Evolutionary conservation across 129 eudicot species (phyloP).

Genomic region (Smallanthus sonchifolius): DNA sequence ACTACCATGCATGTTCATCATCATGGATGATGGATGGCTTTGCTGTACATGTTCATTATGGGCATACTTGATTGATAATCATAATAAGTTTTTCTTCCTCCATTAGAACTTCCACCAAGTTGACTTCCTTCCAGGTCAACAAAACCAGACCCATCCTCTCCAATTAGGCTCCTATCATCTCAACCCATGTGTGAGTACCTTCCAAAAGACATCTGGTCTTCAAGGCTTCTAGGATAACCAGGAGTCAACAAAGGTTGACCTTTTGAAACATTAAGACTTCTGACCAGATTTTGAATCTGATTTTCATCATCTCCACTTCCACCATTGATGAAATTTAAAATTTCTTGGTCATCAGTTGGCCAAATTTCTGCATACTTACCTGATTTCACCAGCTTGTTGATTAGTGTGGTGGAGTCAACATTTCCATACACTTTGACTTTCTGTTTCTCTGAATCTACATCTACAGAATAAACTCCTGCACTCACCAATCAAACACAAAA

Average conservation of each 20-base stretch:
- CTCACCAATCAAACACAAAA: conserved; percentile 1
- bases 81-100: conserved; percentile 19
- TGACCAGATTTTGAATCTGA: conserved; percentile 24
- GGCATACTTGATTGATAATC: conserved; percentile 32
- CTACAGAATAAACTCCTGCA: conserved; percentile 68
- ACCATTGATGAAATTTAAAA: conserved; percentile 6
- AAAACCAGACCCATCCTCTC: conserved; percentile 17
- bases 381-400: conserved; percentile 57
- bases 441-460: conserved; percentile 55
- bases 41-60: conserved; percentile 34
- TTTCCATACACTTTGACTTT: conserved; percentile 60
- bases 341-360: conserved; percentile 31
- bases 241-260: conserved; percentile 31
- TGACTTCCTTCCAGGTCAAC: conserved; percentile 23
- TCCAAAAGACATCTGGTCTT: conserved; percentile 29
- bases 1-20: conserved; percentile 22
- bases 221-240: conserved; percentile 20
- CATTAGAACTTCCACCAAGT: conserved; percentile 27
- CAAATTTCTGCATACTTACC: conserved; percentile 74
- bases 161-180: conserved; percentile 20
- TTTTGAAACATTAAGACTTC: conserved; percentile 21
- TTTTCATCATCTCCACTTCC: conserved; percentile 29
- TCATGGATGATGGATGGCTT: conserved; percentile 11
- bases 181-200: conserved; percentile 26
- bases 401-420: conserved; percentile 51